Conservation (phyloP, 352 stramenopile species). For the Pythium myriotylum region DNA sequence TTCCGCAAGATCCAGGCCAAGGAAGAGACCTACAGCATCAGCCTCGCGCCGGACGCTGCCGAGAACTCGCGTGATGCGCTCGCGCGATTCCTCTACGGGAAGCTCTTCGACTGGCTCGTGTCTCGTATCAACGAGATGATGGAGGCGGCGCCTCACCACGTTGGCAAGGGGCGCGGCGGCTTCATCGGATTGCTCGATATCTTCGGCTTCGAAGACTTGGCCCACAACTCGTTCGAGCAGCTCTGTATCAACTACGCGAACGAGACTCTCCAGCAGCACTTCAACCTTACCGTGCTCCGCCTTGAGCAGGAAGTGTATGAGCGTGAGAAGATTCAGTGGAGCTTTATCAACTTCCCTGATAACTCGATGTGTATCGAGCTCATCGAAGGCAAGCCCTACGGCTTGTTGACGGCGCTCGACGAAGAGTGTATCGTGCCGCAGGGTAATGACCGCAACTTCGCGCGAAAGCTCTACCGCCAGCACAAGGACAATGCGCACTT, state of each 20-base stretch:
- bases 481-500: conserved; percentile 75
- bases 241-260: conserved; percentile 92
- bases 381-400: conserved; percentile 85
- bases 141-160: conserved; percentile 29
- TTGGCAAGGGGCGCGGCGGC: conserved; percentile 46
- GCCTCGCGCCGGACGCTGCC: conserved; percentile 61
- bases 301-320: conserved; percentile 90
- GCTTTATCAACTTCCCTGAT: conserved; percentile 90
- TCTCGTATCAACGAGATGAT: conserved; percentile 86
- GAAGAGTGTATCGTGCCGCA: conserved; percentile 91
- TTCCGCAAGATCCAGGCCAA: conserved; percentile 93
- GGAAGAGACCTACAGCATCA: conserved; percentile 90
- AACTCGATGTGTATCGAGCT: conserved; percentile 91
- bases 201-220: conserved; percentile 92
- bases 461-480: conserved; percentile 78
- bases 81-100: conserved; percentile 94
- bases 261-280: conserved; percentile 90
- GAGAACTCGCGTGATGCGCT: conserved; percentile 93
- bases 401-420: conserved; percentile 85
- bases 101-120: conserved; percentile 94
- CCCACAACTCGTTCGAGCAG: conserved; percentile 90
- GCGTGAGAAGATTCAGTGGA: conserved; percentile 86
- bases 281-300: conserved; percentile 88
- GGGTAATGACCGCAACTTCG: conserved; percentile 87
- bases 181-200: conserved; percentile 93